phyloP scores from a whole-genome alignment of 129 eudicot species.

The Lonicera japonica region DNA sequence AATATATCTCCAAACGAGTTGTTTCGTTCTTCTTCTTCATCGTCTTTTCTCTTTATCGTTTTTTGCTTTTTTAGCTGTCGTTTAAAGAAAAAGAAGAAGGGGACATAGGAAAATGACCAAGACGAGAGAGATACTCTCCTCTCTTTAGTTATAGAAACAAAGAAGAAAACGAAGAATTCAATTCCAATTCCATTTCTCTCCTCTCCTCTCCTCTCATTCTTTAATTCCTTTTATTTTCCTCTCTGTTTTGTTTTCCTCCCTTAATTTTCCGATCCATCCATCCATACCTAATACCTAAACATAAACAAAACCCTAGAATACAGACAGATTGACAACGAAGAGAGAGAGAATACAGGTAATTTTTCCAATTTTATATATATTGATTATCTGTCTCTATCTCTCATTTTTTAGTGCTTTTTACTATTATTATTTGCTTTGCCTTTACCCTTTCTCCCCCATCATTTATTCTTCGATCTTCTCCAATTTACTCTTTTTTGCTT shows the following conservation, averaged over 20 bases:
- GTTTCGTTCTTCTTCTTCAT: not conserved
- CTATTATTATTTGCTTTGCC: not conserved
- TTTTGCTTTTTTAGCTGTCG: not conserved
- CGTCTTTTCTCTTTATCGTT: not conserved
- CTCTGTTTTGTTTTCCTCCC: not conserved
- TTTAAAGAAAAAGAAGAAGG: not conserved
- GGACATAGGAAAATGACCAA: too few relatives aligned
- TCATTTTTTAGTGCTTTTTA: not conserved
- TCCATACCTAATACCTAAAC: not conserved
- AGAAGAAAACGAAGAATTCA: too few relatives aligned
- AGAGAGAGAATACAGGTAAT: constrained; percentile 1
- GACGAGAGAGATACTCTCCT: too few relatives aligned
- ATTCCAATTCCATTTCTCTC: too few relatives aligned
- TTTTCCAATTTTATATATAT: not conserved
- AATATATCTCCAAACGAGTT: too few relatives aligned
- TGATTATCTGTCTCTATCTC: constrained; percentile 4
- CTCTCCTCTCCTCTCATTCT: not conserved
- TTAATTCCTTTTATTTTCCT: not conserved
- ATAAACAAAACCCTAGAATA: constrained; percentile 26
- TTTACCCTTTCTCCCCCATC: constrained; percentile 1
- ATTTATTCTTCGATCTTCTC: constrained; percentile 6
- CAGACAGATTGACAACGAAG: not conserved
- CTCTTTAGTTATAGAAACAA: too few relatives aligned
- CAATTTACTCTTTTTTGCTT: not conserved
- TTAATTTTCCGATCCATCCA: not conserved